Evolutionary conservation across 805 yeast genomes (phyloP).

Genomic region (Ogataea sp.): DNA sequence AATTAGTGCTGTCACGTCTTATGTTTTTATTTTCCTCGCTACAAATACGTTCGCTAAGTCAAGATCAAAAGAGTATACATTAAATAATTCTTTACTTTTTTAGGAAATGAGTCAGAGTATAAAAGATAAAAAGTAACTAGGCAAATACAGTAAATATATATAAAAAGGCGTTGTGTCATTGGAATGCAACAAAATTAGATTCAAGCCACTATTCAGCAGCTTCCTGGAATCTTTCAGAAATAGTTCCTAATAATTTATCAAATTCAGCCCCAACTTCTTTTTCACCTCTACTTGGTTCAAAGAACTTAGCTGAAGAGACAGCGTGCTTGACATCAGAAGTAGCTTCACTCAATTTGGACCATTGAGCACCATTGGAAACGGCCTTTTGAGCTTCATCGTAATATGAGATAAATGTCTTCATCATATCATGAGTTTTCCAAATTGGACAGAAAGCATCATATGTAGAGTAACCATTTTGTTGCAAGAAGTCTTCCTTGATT

Average conservation of each 20-base stretch:
- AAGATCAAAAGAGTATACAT: too few species aligned
- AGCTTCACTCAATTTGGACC: constrained; percentile 87
- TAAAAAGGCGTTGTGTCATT: too few species aligned
- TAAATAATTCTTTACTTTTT: too few species aligned
- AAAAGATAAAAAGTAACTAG: too few species aligned
- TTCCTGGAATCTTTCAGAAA: constrained; percentile 90
- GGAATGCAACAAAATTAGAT: too few species aligned
- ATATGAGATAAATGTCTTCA: constrained; percentile 88
- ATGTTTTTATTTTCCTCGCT: too few species aligned
- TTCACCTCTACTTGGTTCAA: constrained; percentile 91
- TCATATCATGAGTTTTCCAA: constrained; percentile 98
- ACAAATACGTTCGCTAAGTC: too few species aligned
- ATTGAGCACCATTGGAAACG: constrained; percentile 83
- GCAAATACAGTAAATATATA: too few species aligned
- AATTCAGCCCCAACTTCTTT: constrained; percentile 69
- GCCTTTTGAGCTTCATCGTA: constrained; percentile 98
- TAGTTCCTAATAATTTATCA: constrained; percentile 61
- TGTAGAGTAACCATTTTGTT: constrained; percentile 97
- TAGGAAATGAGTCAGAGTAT: too few species aligned
- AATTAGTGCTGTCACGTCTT: too few species aligned
- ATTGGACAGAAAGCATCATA: constrained; percentile 99
- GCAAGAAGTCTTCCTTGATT: constrained; percentile 96
- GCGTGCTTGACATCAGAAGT: constrained; percentile 89
- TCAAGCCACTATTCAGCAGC: constrained; percentile 81
- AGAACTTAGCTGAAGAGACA: constrained; percentile 91